These are phyloP conservation scores for Aspergillus sp. DNA, from an alignment of 2,329 filamentous ascomycete genomes.

Conservation along the genomic window DNA sequence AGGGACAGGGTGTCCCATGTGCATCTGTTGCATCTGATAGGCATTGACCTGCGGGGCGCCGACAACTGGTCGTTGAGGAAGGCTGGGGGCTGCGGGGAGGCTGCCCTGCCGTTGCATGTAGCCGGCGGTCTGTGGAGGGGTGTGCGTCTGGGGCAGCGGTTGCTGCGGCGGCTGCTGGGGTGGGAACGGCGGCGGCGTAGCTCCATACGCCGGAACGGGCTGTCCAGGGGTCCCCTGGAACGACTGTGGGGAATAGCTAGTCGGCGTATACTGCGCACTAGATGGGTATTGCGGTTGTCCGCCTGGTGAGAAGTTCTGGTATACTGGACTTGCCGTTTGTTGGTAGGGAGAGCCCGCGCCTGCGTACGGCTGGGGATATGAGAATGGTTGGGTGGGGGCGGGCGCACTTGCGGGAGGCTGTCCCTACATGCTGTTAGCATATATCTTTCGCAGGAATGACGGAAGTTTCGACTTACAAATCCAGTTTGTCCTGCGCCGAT, in stretches of 20 bases:
- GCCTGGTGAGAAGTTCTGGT: slow-evolving; percentile 35
- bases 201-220: slow-evolving; percentile 36
- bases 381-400: slow-evolving; percentile 32
- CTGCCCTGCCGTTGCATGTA: slow-evolving; percentile 52
- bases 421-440: slow-evolving; percentile 23
- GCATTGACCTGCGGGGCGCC: slow-evolving; percentile 52
- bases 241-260: slow-evolving; percentile 31
- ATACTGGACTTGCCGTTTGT: slow-evolving; percentile 39
- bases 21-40: slow-evolving; percentile 57
- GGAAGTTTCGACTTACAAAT: slow-evolving; percentile 52
- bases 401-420: slow-evolving; percentile 43
- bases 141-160: slow-evolving; percentile 36
- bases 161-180: slow-evolving; percentile 28
- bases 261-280: slow-evolving; percentile 28
- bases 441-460: background rate
- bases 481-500: slow-evolving; percentile 46
- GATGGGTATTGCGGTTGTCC: slow-evolving; percentile 34
- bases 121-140: slow-evolving; percentile 38
- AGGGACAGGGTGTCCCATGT: slow-evolving; percentile 47
- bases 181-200: slow-evolving; percentile 41
- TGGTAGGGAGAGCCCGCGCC: slow-evolving; percentile 43
- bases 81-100: slow-evolving; percentile 54
- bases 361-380: slow-evolving; percentile 42
- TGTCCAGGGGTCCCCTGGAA: slow-evolving; percentile 24
- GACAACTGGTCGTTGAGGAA: slow-evolving; percentile 61